Evolutionary conservation across 129 eudicot genomes (phyloP).

Genomic region (Chrysanthemum seticuspe): DNA sequence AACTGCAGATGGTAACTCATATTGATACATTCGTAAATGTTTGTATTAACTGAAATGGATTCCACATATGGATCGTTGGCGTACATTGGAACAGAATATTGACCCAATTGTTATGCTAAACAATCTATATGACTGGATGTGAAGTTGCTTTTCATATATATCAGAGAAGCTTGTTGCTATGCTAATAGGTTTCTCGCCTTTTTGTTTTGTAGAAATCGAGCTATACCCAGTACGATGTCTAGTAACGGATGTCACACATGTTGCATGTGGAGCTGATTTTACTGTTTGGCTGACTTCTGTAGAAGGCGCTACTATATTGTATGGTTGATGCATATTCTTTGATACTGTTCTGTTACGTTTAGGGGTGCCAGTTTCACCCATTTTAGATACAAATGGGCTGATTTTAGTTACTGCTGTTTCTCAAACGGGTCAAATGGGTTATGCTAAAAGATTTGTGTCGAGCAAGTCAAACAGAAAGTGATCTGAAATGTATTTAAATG

Average conservation of each 20-base stretch:
- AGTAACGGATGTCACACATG: conserved; percentile 63
- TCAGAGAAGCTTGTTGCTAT: background rate
- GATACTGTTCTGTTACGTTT: background rate
- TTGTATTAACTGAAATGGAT: no score
- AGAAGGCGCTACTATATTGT: conserved; percentile 89
- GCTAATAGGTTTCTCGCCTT: background rate
- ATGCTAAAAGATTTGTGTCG: background rate
- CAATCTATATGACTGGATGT: no score
- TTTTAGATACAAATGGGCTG: background rate
- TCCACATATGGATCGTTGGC: no score
- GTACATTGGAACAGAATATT: no score
- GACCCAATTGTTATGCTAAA: no score
- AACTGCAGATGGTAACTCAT: no score
- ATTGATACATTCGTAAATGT: no score
- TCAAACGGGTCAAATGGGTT: background rate
- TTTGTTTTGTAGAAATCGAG: conserved; percentile 62
- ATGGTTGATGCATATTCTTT: conserved; percentile 40
- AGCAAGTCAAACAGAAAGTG: background rate
- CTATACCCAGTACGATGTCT: conserved; percentile 71
- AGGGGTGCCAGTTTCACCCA: background rate
- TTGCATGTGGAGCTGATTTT: conserved; percentile 87
- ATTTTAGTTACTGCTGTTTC: background rate
- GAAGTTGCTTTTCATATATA: no score
- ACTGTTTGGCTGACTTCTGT: conserved; percentile 84
- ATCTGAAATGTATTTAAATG: background rate